Percentiles rank a stretch among this genome's conserved stretches.
These are phyloP conservation scores for Rhizophlyctis rosea DNA, from an alignment of 192 early-diverging fungal species.

Conservation along the genomic window DNA sequence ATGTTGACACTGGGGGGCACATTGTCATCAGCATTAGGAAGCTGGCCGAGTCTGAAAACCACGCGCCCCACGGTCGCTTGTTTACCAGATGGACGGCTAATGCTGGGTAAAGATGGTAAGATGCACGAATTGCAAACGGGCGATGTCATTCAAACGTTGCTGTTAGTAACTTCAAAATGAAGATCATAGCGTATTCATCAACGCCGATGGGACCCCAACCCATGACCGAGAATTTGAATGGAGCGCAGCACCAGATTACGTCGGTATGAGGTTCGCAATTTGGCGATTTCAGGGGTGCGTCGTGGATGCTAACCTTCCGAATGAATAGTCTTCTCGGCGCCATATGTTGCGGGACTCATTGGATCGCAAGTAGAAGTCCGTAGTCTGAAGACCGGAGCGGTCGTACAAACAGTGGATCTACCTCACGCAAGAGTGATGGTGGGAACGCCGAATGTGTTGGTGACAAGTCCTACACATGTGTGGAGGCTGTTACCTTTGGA, in stretches of 20 bases:
- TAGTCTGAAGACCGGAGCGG: constrained; percentile 74
- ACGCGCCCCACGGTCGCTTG: constrained; percentile 11
- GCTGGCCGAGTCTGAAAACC: constrained; percentile 16
- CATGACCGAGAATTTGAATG: constrained; percentile 38
- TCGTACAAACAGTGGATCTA: constrained; percentile 80
- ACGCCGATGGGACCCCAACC: constrained; percentile 24
- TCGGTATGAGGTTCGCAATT: constrained; percentile 35
- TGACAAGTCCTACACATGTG: constrained; percentile 36
- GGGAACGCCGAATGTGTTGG: constrained; percentile 23
- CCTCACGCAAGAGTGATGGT: constrained; percentile 43
- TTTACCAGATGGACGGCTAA: constrained; percentile 22
- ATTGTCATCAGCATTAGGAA: constrained; percentile 23
- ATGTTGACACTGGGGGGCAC: constrained; percentile 41
- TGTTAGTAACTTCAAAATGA: too few species aligned
- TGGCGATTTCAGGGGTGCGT: too few species aligned
- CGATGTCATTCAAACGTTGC: too few species aligned
- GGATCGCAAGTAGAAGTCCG: constrained; percentile 76
- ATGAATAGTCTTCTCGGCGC: constrained; percentile 50
- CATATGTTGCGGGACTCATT: constrained; percentile 71
- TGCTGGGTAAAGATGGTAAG: constrained; percentile 33
- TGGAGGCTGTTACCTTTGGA: constrained; percentile 53
- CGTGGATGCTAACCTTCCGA: too few species aligned
- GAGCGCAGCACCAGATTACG: constrained; percentile 45
- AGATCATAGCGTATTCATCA: constrained; percentile 34
- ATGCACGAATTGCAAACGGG: not conserved